These are phyloP conservation scores for Debaryomyces subglobosus DNA, from an alignment of 1,139 yeast genomes.

Conservation along the genomic window DNA sequence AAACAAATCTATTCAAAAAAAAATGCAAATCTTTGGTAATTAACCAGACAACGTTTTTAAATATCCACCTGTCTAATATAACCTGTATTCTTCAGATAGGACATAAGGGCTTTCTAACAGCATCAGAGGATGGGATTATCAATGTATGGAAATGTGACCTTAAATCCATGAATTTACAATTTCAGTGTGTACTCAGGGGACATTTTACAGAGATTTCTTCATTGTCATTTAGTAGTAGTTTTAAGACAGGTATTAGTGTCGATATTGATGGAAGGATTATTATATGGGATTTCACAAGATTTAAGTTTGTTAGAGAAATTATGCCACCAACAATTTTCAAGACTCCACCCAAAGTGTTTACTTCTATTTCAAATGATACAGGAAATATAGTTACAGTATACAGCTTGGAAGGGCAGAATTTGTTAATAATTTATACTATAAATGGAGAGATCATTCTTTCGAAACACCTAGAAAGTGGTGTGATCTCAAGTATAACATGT, in stretches of 20 bases:
- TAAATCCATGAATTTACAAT: constrained; percentile 40
- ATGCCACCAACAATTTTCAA: constrained; percentile 16
- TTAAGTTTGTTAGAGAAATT: constrained; percentile 50
- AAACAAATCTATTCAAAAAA: constrained; percentile 26
- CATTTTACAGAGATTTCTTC: constrained; percentile 49
- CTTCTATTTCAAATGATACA: constrained; percentile 55
- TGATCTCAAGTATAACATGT: constrained; percentile 30
- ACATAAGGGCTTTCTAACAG: constrained; percentile 49
- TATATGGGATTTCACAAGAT: constrained; percentile 62
- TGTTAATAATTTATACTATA: constrained; percentile 47
- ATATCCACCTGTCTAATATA: constrained; percentile 42
- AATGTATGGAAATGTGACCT: constrained; percentile 53
- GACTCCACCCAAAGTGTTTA: constrained; percentile 21
- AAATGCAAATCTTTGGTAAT: constrained; percentile 42
- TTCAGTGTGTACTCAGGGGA: constrained; percentile 54
- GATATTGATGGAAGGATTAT: constrained; percentile 54
- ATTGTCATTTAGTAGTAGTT: constrained; percentile 51
- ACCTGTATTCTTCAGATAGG: constrained; percentile 41
- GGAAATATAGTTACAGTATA: constrained; percentile 53
- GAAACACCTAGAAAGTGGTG: constrained; percentile 19
- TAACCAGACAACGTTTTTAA: constrained; percentile 45
- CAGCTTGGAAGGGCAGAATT: constrained; percentile 17
- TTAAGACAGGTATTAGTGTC: constrained; percentile 52
- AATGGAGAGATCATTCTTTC: constrained; percentile 53
- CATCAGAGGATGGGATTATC: constrained; percentile 57